phyloP scores from a whole-genome alignment of 2,329 filamentous ascomycete species.

The Talaromyces islandicus region DNA sequence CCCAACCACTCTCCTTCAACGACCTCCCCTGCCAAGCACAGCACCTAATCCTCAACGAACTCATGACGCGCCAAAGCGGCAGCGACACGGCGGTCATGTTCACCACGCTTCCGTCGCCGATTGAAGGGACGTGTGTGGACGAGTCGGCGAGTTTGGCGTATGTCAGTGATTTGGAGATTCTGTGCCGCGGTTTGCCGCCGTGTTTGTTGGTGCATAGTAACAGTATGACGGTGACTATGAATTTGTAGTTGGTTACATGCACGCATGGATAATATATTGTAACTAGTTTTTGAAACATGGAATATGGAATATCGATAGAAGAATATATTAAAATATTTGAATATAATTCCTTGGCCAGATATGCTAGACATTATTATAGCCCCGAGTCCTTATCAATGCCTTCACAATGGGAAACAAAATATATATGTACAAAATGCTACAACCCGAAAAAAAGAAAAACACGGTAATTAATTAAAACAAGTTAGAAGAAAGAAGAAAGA shows the following conservation, averaged over 20 bases:
- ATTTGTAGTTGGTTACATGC: slow-evolving; percentile 22
- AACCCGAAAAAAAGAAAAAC: background rate
- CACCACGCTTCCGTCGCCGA: slow-evolving; percentile 75
- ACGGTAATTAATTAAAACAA: background rate
- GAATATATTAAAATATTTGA: no score
- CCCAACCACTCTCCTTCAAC: slow-evolving; percentile 73
- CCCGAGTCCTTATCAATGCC: background rate
- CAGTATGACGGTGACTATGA: slow-evolving; percentile 73
- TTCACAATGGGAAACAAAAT: background rate
- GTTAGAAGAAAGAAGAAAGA: background rate
- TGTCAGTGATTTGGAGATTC: slow-evolving; percentile 68
- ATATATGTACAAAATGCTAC: background rate
- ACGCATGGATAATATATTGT: background rate
- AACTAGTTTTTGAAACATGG: no score
- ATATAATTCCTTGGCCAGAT: background rate
- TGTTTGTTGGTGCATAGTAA: slow-evolving; percentile 77
- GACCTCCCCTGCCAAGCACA: slow-evolving; percentile 79
- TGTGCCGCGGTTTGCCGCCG: slow-evolving; percentile 71
- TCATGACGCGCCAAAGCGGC: slow-evolving; percentile 63
- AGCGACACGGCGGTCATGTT: slow-evolving; percentile 69
- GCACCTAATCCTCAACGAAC: slow-evolving; percentile 78
- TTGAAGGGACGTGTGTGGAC: slow-evolving; percentile 67
- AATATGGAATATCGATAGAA: no score
- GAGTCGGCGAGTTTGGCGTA: slow-evolving; percentile 68
- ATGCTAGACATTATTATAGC: background rate